Percentiles rank a stretch among this genome's conserved stretches.
Conservation (phyloP, 2,329 filamentous ascomycete genomes). For the Paraconiothyrium brasiliense region DNA sequence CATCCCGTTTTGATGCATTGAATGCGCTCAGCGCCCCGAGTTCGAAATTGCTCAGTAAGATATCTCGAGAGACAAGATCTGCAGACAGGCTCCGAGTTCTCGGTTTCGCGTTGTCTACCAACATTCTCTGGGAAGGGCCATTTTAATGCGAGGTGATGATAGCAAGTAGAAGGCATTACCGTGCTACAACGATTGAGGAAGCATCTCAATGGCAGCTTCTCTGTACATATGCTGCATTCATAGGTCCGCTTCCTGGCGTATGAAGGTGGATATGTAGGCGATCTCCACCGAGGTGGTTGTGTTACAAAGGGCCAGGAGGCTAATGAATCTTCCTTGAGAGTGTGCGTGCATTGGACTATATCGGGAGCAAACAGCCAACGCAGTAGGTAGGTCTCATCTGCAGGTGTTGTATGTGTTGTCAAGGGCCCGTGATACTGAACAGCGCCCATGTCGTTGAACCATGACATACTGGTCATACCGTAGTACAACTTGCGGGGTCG, state of each 20-base stretch:
- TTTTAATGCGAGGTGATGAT: background rate
- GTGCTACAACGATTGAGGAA: background rate
- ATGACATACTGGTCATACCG: background rate
- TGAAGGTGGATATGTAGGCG: background rate
- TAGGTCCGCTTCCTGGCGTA: background rate
- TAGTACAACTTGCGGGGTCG: background rate
- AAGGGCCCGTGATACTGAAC: background rate
- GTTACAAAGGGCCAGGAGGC: no score
- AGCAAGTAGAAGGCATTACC: background rate
- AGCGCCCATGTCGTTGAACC: background rate
- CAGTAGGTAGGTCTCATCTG: no score
- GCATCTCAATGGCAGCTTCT: background rate
- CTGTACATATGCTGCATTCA: constrained; percentile 7
- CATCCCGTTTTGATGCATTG: constrained; percentile 4
- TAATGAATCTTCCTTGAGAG: no score
- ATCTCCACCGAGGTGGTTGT: background rate
- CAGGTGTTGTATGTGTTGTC: no score
- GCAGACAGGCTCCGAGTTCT: background rate
- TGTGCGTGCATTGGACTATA: no score
- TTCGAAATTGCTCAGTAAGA: background rate
- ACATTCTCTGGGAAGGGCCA: background rate
- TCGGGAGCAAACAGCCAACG: no score
- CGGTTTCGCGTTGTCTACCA: background rate
- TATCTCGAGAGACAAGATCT: background rate
- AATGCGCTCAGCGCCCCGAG: constrained; percentile 1